These are phyloP conservation scores for Goffeauzyma gilvescens DNA, from an alignment of 768 basidiomycete species.

Conservation along the genomic window DNA sequence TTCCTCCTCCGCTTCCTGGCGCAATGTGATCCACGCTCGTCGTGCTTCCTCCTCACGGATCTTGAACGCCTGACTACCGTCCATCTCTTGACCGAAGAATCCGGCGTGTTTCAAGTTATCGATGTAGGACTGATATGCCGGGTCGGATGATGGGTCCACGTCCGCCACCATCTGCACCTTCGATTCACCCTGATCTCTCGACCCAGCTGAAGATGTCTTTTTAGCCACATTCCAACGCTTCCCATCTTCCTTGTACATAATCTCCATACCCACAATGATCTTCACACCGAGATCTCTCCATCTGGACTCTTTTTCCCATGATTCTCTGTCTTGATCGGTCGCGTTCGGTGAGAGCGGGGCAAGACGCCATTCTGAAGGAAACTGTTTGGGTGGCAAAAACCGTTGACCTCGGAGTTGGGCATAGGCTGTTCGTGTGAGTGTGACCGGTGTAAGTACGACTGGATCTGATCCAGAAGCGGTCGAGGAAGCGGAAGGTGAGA, in stretches of 20 bases:
- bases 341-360: conserved; percentile 1
- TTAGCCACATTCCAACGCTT: conserved; percentile 27
- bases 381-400: conserved; percentile 77
- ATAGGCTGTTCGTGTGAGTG: conserved; percentile 76
- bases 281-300: conserved; percentile 84
- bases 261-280: conserved; percentile 93
- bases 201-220: too few species aligned
- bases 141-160: conserved; percentile 6
- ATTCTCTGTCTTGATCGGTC: conserved; percentile 30
- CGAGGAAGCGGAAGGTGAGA: too few species aligned
- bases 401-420: conserved; percentile 81
- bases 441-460: conserved; percentile 42
- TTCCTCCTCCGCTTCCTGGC: conserved; percentile 11
- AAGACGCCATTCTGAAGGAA: conserved; percentile 40
- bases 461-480: neutral
- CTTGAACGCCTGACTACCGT: conserved; percentile 63
- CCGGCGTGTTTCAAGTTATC: conserved; percentile 44
- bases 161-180: neutral
- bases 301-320: conserved; percentile 50
- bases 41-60: conserved; percentile 53
- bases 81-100: conserved; percentile 60
- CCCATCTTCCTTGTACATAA: conserved; percentile 66
- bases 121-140: conserved; percentile 41
- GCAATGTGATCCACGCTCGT: conserved; percentile 44
- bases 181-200: neutral